Evolutionary conservation across 371 early-diverging fungal species (phyloP).

Genomic region (Batrachochytrium dendrobatidis): DNA sequence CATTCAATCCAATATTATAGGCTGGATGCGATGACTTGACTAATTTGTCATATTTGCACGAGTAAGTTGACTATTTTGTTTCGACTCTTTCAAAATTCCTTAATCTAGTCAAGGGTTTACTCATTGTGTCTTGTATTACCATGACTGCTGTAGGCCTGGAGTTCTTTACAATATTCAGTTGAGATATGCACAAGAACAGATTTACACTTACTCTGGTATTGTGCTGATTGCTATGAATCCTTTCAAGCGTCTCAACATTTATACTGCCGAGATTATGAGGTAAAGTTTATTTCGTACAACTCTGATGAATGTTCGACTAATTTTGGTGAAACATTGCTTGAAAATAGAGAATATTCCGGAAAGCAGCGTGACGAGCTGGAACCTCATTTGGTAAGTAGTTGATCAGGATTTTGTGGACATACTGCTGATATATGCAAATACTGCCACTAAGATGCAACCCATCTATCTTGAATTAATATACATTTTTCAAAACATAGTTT

Average conservation of each 20-base stretch:
- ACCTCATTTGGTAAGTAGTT: constrained; percentile 77
- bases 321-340: constrained; percentile 7
- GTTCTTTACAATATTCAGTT: constrained; percentile 85
- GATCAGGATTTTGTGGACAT: neutral
- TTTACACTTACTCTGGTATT: constrained; percentile 99
- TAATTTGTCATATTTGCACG: constrained; percentile 82
- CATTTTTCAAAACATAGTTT: constrained; percentile 56
- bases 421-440: too few relatives aligned
- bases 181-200: constrained; percentile 80
- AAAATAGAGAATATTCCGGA: constrained; percentile 76
- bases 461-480: too few relatives aligned
- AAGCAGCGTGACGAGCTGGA: constrained; percentile 89
- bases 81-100: neutral
- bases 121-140: neutral
- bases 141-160: constrained; percentile 23
- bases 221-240: constrained; percentile 98
- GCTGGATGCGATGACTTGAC: constrained; percentile 91
- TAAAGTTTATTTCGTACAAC: constrained; percentile 8
- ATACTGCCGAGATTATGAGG: constrained; percentile 77
- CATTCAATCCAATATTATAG: constrained; percentile 13
- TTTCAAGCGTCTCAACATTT: constrained; percentile 80
- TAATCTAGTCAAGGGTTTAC: neutral
- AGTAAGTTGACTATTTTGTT: constrained; percentile 42
- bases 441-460: too few relatives aligned
- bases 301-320: constrained; percentile 3